Evolutionary conservation across 2,329 filamentous ascomycete genomes (phyloP).

Genomic region (Penicillium sp.): DNA sequence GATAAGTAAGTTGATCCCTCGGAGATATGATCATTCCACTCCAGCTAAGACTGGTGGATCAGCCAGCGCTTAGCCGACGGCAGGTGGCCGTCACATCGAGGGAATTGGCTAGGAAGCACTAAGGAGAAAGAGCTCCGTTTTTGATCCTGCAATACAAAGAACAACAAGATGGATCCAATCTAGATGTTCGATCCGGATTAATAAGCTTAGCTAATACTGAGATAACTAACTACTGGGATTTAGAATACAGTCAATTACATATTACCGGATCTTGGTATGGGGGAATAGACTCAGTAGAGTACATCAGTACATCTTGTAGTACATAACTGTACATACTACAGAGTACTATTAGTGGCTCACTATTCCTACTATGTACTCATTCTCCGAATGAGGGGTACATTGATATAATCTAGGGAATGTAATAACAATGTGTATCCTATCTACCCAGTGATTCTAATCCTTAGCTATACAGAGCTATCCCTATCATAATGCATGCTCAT

Average conservation of each 20-base stretch:
- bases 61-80: slow-evolving; percentile 2
- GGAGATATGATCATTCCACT: neutral
- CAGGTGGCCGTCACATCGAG: slow-evolving; percentile 2
- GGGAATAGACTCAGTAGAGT: neutral
- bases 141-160: neutral
- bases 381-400: too few species aligned
- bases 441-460: too few species aligned
- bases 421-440: too few species aligned
- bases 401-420: too few species aligned
- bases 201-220: neutral
- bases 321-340: too few species aligned
- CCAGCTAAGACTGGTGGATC: neutral
- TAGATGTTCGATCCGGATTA: neutral
- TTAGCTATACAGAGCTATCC: too few species aligned
- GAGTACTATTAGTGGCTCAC: too few species aligned
- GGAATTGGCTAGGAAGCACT: neutral
- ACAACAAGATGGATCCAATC: neutral
- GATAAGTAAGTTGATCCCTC: neutral
- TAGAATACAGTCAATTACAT: neutral
- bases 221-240: neutral
- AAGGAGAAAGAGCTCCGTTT: neutral
- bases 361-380: too few species aligned
- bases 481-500: too few species aligned
- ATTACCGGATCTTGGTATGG: slow-evolving; percentile 3
- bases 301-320: too few species aligned